These are phyloP conservation scores for Pseudoscleropodium purum DNA, from an alignment of 225 moss, liverwort and hornwort genomes.

Conservation along the genomic window DNA sequence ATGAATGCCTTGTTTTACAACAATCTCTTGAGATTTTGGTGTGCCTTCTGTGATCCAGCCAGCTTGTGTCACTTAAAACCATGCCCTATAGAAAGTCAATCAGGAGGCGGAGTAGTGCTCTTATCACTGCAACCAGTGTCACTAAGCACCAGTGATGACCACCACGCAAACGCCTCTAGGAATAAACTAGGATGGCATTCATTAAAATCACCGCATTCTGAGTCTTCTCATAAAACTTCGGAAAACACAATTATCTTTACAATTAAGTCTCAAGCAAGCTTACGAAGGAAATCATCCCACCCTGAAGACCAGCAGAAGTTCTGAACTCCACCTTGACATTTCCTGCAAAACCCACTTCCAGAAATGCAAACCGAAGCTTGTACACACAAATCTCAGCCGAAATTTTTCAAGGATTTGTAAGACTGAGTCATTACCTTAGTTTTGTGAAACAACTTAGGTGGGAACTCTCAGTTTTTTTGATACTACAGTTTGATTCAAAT, in stretches of 20 bases:
- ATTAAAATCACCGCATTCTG: neutral
- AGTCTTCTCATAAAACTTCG: neutral
- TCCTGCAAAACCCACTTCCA: neutral
- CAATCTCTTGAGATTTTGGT: neutral
- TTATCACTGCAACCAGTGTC: neutral
- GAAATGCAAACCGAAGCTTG: neutral
- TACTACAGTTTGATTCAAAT: neutral
- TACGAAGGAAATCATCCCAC: neutral
- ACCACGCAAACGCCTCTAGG: neutral
- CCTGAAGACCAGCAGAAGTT: neutral
- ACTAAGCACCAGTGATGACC: neutral
- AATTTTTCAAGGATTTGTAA: neutral
- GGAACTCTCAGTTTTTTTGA: no score
- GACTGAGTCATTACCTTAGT: neutral
- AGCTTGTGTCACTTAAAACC: neutral
- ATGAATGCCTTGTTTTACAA: neutral
- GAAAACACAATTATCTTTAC: neutral
- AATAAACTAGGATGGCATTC: neutral
- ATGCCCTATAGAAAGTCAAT: neutral
- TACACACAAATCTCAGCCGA: neutral
- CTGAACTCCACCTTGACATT: neutral
- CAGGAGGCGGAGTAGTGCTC: neutral
- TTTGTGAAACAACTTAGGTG: neutral
- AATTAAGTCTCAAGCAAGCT: neutral
- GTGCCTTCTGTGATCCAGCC: neutral